Percentiles rank a stretch among this genome's conserved stretches.
Conservation (phyloP, 148 eudicot genomes). For the Linanthus parryae region DNA sequence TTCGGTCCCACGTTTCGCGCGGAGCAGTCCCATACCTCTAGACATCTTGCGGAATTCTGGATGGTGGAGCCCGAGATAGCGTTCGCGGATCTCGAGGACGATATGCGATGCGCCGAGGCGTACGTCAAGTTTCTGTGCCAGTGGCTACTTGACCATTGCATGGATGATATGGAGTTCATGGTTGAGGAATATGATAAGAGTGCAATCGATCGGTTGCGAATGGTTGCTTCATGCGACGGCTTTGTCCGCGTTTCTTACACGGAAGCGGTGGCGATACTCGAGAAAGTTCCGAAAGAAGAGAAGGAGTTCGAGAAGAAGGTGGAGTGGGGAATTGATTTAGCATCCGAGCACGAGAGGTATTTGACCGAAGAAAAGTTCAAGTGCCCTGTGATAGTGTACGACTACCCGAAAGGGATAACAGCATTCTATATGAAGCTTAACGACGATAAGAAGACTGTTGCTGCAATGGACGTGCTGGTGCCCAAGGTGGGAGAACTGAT, state of each 20-base stretch:
- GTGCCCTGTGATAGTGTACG: conserved; percentile 83
- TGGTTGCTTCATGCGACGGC: too few relatives aligned
- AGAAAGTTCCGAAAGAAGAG: conserved; percentile 50
- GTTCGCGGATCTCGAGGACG: conserved; percentile 72
- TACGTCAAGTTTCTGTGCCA: too few relatives aligned
- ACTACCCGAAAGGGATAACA: conserved; percentile 94
- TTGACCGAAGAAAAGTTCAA: conserved; percentile 69
- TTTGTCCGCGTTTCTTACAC: conserved; percentile 81
- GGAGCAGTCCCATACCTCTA: conserved; percentile 76
- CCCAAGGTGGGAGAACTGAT: conserved; percentile 98
- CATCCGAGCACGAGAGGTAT: conserved; percentile 98
- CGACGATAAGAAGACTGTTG: conserved; percentile 85
- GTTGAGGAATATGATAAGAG: too few relatives aligned
- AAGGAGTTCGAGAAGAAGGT: conserved; percentile 86
- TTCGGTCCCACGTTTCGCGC: conserved; percentile 93
- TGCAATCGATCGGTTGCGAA: too few relatives aligned
- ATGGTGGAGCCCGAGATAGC: conserved; percentile 93
- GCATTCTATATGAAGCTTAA: conserved; percentile 97
- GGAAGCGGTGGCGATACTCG: conserved; percentile 61
- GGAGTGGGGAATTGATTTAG: conserved; percentile 95
- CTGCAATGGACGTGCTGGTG: conserved; percentile 99
- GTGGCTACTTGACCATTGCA: too few relatives aligned
- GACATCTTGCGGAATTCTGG: conserved; percentile 93
- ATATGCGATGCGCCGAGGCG: too few relatives aligned
- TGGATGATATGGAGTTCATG: too few relatives aligned